Base-by-base conservation (phyloP, 257 asterid species). In the Echium plantagineum region DNA sequence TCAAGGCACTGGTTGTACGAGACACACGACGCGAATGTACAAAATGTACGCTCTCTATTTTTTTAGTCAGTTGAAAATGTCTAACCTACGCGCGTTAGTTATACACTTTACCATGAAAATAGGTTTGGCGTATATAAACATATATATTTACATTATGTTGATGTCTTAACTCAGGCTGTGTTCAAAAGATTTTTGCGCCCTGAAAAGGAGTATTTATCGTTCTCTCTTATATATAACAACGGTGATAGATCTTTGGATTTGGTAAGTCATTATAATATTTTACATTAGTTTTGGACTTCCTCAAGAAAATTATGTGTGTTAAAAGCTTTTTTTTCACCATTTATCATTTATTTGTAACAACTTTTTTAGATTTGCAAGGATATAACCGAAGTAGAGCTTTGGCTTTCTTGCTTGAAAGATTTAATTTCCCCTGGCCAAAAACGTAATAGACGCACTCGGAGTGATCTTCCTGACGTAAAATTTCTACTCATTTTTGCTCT, bases 211-310 rank as follows among this genome's bases (percentile, higher is more conserved):
- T 87, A 83, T 78, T 75, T 85, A 63, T 90, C 98, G 21, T 90
- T 90, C 73, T 90, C 98, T 15, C 87, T 90, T 60, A 75, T 90
- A 73, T 82, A 87, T 70, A 80, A 82, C 72, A 82, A 80, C 72
- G 96, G 94, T 1, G 98, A 91, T 42, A 82, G 98, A 80, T 87
- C 96, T 54, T 87, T 90, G 19, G 98, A 90, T 73, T 78, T 90
- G 94, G 98, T 90, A 21, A 72, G 97, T n/a, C n/a, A n/a, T n/a
- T n/a, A n/a, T n/a, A n/a, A n/a, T n/a, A n/a, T n/a, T n/a, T n/a
- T n/a, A n/a, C n/a, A n/a, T n/a, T n/a, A n/a, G n/a, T n/a, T n/a
- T n/a, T n/a, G n/a, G n/a, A n/a, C n/a, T n/a, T n/a, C n/a, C n/a
- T n/a, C n/a, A n/a, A n/a, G n/a, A n/a, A n/a, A n/a, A n/a, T n/a